These are phyloP conservation scores for Monosporozyma yasuniensis DNA, from an alignment of 805 yeast genomes.

Conservation along the genomic window DNA sequence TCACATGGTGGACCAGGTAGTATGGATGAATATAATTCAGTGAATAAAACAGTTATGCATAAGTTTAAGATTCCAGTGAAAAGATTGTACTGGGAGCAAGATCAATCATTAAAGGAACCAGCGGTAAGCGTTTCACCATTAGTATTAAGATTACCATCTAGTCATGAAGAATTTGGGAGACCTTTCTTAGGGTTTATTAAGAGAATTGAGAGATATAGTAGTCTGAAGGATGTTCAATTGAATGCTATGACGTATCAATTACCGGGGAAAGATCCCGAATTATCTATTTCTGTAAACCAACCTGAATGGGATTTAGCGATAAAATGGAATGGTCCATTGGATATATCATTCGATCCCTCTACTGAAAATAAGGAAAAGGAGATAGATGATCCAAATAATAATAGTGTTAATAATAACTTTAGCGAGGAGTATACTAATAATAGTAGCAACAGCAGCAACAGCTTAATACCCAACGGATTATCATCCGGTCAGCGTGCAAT, in stretches of 20 bases:
- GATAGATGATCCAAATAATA: background rate
- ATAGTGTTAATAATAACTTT: background rate
- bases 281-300: conserved; percentile 25
- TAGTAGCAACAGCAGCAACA: background rate
- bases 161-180: conserved; percentile 24
- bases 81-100: conserved; percentile 46
- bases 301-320: conserved; percentile 28
- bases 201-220: conserved; percentile 58
- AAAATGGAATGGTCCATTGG: conserved; percentile 30
- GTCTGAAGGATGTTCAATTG: conserved; percentile 42
- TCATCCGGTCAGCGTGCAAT: background rate
- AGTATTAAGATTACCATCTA: conserved; percentile 37
- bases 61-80: conserved; percentile 65
- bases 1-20: background rate
- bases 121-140: conserved; percentile 34
- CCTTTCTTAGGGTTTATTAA: conserved; percentile 47
- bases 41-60: conserved; percentile 41
- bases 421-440: background rate
- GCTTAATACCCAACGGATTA: too few relatives aligned
- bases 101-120: conserved; percentile 53
- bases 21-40: background rate
- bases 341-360: conserved; percentile 13
- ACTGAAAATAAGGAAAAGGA: background rate
- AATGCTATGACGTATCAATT: conserved; percentile 28
- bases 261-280: conserved; percentile 5